Evolutionary conservation across 352 stramenopile species (phyloP).

Genomic region (Globisporangium nagaii): DNA sequence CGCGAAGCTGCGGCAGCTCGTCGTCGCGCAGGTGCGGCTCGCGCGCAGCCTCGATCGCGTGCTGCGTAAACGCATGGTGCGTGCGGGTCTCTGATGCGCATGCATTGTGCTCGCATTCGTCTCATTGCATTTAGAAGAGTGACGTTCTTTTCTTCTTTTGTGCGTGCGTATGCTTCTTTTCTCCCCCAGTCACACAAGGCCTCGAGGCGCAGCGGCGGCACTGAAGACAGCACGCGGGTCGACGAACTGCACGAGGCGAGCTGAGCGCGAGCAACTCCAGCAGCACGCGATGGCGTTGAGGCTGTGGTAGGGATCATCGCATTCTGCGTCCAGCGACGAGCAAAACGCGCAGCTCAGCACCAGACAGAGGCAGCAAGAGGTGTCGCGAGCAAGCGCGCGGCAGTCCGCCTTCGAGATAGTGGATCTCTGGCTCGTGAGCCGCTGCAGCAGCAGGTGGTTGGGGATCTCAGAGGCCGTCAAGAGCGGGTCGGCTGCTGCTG

Average conservation of each 20-base stretch:
- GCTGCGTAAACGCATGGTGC: conserved; percentile 14
- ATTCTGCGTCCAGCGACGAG: too few species aligned
- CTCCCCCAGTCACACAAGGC: neutral
- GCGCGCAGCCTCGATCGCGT: conserved; percentile 11
- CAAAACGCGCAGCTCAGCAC: too few species aligned
- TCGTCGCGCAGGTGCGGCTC: conserved; percentile 8
- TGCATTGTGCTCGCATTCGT: neutral
- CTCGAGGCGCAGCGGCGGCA: neutral
- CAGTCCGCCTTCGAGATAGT: too few species aligned
- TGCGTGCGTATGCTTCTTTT: neutral
- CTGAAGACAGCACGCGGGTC: neutral
- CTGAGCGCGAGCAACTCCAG: too few species aligned
- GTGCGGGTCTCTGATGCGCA: neutral
- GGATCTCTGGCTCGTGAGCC: too few species aligned
- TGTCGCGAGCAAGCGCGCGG: too few species aligned
- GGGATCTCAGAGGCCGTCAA: too few species aligned
- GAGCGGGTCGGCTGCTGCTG: too few species aligned
- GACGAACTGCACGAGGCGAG: neutral
- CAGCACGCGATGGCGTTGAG: too few species aligned
- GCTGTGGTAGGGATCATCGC: too few species aligned
- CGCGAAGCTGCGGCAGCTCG: conserved; percentile 8
- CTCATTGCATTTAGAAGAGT: neutral
- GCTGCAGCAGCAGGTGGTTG: too few species aligned
- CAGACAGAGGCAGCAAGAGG: too few species aligned
- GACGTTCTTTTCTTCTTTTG: neutral